phyloP scores from a whole-genome alignment of 2,329 filamentous ascomycete species.

The Cryphonectria radicalis region DNA sequence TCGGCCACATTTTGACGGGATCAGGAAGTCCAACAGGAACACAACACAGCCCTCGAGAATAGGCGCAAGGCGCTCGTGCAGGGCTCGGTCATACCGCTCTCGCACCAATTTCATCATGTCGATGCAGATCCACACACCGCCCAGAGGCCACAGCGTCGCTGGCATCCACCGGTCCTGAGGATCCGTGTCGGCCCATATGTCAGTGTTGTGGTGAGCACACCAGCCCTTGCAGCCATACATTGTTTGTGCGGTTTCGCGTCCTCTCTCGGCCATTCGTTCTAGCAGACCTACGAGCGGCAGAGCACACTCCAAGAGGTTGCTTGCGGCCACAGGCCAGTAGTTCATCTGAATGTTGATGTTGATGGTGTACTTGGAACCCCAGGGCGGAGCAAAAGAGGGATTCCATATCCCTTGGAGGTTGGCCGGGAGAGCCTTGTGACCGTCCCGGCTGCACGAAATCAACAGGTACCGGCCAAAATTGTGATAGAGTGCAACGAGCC shows the following conservation, averaged over 20 bases:
- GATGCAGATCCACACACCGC: slow-evolving; percentile 37
- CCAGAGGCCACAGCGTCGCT: slow-evolving; percentile 38
- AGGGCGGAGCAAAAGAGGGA: slow-evolving; percentile 45
- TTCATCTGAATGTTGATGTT: slow-evolving; percentile 60
- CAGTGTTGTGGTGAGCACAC: slow-evolving; percentile 44
- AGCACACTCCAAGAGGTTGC: slow-evolving; percentile 39
- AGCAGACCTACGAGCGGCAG: slow-evolving; percentile 45
- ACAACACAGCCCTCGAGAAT: slow-evolving; percentile 38
- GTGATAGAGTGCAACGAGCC: slow-evolving; percentile 40
- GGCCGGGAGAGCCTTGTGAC: slow-evolving; percentile 41
- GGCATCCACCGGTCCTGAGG: slow-evolving; percentile 41
- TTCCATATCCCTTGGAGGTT: slow-evolving; percentile 53
- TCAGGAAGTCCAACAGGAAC: slow-evolving; percentile 39
- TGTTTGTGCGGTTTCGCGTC: slow-evolving; percentile 36
- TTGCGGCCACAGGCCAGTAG: slow-evolving; percentile 48
- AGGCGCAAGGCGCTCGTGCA: slow-evolving; percentile 35
- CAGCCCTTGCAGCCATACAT: slow-evolving; percentile 42
- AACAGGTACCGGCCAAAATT: slow-evolving; percentile 46
- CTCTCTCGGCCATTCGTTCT: slow-evolving; percentile 42
- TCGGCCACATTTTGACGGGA: slow-evolving; percentile 33
- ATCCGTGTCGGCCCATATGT: slow-evolving; percentile 43
- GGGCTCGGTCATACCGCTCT: slow-evolving; percentile 33
- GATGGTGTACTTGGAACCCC: slow-evolving; percentile 55
- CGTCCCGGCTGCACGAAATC: slow-evolving; percentile 40
- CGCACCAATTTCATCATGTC: slow-evolving; percentile 38